These are phyloP conservation scores for Macrolepiota fuliginosa DNA, from an alignment of 768 basidiomycete species.

Conservation along the genomic window DNA sequence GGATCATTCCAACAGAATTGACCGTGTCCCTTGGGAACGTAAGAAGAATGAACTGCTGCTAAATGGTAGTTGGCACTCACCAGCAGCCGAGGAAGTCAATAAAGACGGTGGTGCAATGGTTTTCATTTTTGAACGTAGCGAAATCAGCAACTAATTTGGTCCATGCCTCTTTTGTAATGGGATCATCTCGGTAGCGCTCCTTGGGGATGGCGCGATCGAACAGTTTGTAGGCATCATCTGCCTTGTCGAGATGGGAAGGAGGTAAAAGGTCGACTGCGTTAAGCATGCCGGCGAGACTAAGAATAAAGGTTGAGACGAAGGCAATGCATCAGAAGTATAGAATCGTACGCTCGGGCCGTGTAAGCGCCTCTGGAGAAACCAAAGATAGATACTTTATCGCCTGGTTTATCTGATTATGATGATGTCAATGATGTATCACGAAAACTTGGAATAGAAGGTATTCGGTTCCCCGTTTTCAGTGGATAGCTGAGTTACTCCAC, in stretches of 20 bases:
- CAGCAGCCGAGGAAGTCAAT: constrained; percentile 19
- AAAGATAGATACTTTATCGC: constrained; percentile 10
- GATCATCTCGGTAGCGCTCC: constrained; percentile 5
- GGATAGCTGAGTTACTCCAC: too few relatives aligned
- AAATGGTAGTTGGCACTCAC: neutral
- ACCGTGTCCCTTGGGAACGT: constrained; percentile 47
- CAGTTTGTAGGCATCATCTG: constrained; percentile 12
- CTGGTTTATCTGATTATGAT: neutral
- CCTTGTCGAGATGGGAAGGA: constrained; percentile 14
- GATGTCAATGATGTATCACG: neutral
- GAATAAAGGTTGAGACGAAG: neutral
- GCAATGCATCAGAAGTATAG: neutral
- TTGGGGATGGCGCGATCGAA: neutral
- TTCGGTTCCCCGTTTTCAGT: too few relatives aligned
- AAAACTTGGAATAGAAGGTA: neutral
- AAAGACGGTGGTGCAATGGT: constrained; percentile 38
- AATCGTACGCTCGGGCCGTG: constrained; percentile 19
- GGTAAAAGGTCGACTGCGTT: constrained; percentile 20
- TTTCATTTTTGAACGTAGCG: constrained; percentile 36
- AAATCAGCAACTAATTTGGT: constrained; percentile 11
- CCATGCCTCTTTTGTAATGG: constrained; percentile 17
- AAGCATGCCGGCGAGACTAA: constrained; percentile 18
- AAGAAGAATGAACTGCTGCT: neutral
- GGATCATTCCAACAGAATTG: constrained; percentile 45
- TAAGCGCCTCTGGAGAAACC: constrained; percentile 20